phyloP scores from a whole-genome alignment of 441 rosid genomes.

The Melastoma candidum region DNA sequence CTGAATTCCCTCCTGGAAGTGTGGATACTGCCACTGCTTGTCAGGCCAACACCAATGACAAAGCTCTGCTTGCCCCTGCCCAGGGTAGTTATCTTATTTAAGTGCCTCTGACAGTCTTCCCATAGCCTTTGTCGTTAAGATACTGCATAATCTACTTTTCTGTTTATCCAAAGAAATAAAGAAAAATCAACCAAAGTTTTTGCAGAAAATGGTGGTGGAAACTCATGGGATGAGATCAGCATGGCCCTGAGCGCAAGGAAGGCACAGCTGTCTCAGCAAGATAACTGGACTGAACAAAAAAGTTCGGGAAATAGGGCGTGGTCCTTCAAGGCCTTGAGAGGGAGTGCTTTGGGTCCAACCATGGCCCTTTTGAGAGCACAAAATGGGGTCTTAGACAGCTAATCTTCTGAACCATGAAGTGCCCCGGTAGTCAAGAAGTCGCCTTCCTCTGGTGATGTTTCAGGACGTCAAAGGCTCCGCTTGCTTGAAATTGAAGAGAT shows the following conservation, averaged over 20 bases:
- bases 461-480: too few species aligned
- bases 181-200: background rate
- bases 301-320: constrained; percentile 42
- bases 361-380: constrained; percentile 63
- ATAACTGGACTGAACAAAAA: constrained; percentile 38
- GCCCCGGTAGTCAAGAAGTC: constrained; percentile 7
- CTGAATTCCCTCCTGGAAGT: constrained; percentile 15
- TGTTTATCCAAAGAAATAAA: background rate
- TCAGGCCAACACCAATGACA: constrained; percentile 16
- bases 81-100: constrained; percentile 25
- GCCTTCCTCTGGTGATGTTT: too few species aligned
- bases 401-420: too few species aligned
- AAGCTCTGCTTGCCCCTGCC: constrained; percentile 11
- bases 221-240: constrained; percentile 68
- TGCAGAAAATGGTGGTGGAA: constrained; percentile 38
- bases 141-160: background rate
- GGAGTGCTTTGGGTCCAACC: constrained; percentile 78
- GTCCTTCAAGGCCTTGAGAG: constrained; percentile 47
- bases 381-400: too few species aligned
- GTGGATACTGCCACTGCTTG: constrained; percentile 22
- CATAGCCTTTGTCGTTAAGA: background rate
- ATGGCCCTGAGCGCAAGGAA: constrained; percentile 57
- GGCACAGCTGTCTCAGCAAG: constrained; percentile 43
- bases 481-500: too few species aligned
- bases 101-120: background rate